Base-by-base conservation (phyloP, 441 rosid genomes). In the Erodium moschatum region DNA sequence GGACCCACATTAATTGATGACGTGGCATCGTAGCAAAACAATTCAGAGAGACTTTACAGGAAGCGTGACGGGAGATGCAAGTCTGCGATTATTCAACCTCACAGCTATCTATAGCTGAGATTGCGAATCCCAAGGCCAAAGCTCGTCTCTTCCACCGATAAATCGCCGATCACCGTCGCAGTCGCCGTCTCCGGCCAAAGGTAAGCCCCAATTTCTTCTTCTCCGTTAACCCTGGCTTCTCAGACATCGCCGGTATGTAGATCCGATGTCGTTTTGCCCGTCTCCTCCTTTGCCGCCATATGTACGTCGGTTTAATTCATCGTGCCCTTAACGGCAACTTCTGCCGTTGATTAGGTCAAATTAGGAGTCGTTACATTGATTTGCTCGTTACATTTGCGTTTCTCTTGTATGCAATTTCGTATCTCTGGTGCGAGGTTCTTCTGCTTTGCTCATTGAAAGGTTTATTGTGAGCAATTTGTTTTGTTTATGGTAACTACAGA, bases 11-110 rank as follows among this genome's bases (percentile, higher is more conserved):
- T 6, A 54, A 15, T 18, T 2, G 6, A 6, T 54, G 61, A 54
- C 61, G 61, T 16, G 61, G 61, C 61, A 54, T 6, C 61, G 61
- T 6, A 54, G 16, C 4, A 54, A 56, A 18, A 54, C 9, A 56
- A 19, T n/a, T n/a, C 56, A 52, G 60, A 52, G 60, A 52, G 40
- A 35, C 62, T 56, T 56, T 18, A 56, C 27, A 56, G 3, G 24
- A 56, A 56, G 24, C 62, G 62, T 56, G 24, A 18, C 62, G 21
- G 62, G 62, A 56, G 62, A 56, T 56, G 62, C 62, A 56, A 56
- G 62, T 56, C 62, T 56, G 62, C 62, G 62, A 56, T 56, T 18
- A 18, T 18, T 56, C 12, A 56, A 19, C 62, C 24, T 52, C 60
- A 52, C 40, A 35, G 40, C 40, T 35, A 35, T 35, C 40, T 35